A percentile compares a stretch with the other conserved stretches of the same genome.
phyloP scores from a whole-genome alignment of 371 early-diverging fungal species.

The Mucor racemosus region DNA sequence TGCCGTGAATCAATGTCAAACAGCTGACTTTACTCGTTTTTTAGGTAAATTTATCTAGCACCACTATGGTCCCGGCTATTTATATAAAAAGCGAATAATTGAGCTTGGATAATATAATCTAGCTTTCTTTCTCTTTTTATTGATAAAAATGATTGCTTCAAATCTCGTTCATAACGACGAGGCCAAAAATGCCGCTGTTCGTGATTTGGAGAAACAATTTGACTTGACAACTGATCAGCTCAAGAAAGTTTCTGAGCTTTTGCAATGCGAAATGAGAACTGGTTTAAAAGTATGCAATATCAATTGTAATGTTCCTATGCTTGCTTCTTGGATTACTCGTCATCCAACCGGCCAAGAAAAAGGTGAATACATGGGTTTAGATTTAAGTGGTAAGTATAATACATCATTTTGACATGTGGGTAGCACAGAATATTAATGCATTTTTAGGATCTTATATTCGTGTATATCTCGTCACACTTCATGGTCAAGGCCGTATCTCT shows the following conservation, averaged over 20 bases:
- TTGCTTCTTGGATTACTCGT: constrained; percentile 48
- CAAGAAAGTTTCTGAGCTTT: constrained; percentile 18
- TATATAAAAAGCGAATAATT: not conserved
- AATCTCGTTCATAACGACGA: constrained; percentile 15
- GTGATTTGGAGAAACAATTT: constrained; percentile 18
- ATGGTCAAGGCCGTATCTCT: constrained; percentile 68
- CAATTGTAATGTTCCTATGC: constrained; percentile 68
- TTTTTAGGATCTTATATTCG: constrained; percentile 74
- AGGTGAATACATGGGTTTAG: constrained; percentile 88
- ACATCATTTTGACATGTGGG: not conserved
- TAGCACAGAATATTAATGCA: not conserved
- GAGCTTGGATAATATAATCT: not conserved
- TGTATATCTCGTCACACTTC: constrained; percentile 80
- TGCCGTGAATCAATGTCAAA: constrained; percentile 1
- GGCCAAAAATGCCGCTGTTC: constrained; percentile 16
- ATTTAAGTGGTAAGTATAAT: constrained; percentile 78
- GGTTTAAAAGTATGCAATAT: constrained; percentile 63
- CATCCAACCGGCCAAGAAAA: constrained; percentile 84
- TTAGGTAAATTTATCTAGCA: not conserved
- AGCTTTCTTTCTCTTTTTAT: constrained; percentile 2
- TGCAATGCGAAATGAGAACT: constrained; percentile 69
- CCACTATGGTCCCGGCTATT: not conserved
- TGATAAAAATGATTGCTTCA: constrained; percentile 11
- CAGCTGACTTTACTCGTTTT: constrained; percentile 2
- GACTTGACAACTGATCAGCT: constrained; percentile 25